Percentiles rank a stretch among this genome's conserved stretches.
Conservation (phyloP, 139 green algal genomes). For the Pleodorina starrii region DNA sequence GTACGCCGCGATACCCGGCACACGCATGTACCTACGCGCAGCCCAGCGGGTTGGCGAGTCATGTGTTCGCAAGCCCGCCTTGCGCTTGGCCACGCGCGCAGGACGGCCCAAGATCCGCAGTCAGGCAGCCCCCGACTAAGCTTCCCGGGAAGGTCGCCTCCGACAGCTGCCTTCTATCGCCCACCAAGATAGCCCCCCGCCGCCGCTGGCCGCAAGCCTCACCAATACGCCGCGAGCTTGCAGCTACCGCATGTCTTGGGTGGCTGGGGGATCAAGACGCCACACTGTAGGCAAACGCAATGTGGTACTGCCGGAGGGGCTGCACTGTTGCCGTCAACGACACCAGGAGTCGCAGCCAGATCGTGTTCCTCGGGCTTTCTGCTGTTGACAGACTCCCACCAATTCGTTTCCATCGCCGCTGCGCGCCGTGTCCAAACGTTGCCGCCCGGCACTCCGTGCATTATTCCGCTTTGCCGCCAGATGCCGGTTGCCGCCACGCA, state of each 20-base stretch:
- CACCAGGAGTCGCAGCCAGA: not conserved
- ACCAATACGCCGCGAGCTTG: conserved; percentile 33
- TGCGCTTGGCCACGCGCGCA: not conserved
- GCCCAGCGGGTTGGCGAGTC: not conserved
- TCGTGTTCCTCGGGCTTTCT: not conserved
- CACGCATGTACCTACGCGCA: not conserved
- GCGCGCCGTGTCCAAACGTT: conserved; percentile 11
- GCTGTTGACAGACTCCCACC: conserved; percentile 23
- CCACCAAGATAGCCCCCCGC: not conserved
- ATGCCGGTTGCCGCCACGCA: not conserved
- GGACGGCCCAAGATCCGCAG: not conserved
- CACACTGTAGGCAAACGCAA: conserved; percentile 12
- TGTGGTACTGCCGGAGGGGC: not conserved
- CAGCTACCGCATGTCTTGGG: conserved; percentile 32
- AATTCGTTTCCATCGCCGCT: not conserved
- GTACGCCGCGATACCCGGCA: no score
- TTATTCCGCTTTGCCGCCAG: not conserved
- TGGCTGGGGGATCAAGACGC: not conserved
- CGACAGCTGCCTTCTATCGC: not conserved
- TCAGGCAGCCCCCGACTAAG: not conserved
- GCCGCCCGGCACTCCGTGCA: not conserved
- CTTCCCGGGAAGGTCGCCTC: not conserved
- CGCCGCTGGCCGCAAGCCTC: not conserved
- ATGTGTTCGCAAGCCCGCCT: no score
- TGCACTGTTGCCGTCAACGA: no score